Evolutionary conservation across 176 grass and related monocot species (phyloP).

Genomic region (Puya raimondii): DNA sequence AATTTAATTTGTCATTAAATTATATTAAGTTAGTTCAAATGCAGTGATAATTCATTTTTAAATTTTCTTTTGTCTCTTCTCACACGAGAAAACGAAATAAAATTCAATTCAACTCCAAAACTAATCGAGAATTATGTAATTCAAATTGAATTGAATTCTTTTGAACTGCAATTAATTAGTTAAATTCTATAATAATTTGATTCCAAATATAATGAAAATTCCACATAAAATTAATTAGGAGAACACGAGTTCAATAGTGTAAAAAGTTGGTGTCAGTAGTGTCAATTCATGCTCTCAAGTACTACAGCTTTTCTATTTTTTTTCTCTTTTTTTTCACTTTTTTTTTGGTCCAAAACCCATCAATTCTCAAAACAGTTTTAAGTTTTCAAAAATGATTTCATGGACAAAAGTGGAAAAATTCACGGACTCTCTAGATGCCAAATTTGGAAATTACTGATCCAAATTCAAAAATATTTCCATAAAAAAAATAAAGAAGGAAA

Average conservation of each 20-base stretch:
- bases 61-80: too few species aligned
- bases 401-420: background rate
- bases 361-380: background rate
- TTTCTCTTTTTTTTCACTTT: background rate
- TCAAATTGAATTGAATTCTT: too few species aligned
- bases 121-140: too few species aligned
- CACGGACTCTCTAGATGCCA: constrained; percentile 8
- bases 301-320: constrained; percentile 3
- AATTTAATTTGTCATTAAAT: too few species aligned
- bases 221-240: background rate
- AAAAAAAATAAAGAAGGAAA: background rate
- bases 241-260: background rate
- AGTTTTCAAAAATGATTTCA: background rate
- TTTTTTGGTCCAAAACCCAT: background rate
- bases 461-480: background rate
- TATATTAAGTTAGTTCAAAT: too few species aligned
- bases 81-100: too few species aligned
- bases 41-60: too few species aligned
- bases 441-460: constrained; percentile 10
- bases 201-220: too few species aligned
- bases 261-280: constrained; percentile 19
- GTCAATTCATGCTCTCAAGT: constrained; percentile 26
- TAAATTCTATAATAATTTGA: too few species aligned
- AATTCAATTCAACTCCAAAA: too few species aligned
- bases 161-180: too few species aligned